Evolutionary conservation across 2,329 filamentous ascomycete genomes (phyloP).

Genomic region (Fusarium sp.): DNA sequence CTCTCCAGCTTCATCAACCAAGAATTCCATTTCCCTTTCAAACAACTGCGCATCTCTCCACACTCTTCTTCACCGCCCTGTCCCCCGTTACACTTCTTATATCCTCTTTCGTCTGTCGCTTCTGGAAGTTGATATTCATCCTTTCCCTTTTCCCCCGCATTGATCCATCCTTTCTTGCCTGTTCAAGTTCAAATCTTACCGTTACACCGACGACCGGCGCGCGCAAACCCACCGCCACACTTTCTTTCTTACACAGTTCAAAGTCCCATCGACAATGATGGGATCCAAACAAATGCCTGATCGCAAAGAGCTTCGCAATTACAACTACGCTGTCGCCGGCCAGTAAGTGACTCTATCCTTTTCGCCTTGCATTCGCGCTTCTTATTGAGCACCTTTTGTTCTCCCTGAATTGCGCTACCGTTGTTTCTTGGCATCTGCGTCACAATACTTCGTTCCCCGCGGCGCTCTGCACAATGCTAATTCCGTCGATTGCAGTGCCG

Average conservation of each 20-base stretch:
- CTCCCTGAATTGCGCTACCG: constrained; percentile 5
- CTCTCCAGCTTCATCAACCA: constrained; percentile 14
- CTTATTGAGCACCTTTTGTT: background rate
- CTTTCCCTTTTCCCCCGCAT: constrained; percentile 7
- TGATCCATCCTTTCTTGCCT: background rate
- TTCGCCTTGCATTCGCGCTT: constrained; percentile 26
- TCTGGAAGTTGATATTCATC: constrained; percentile 18
- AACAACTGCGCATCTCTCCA: constrained; percentile 27
- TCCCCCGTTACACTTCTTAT: constrained; percentile 7
- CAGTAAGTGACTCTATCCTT: constrained; percentile 69
- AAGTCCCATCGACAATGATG: constrained; percentile 39
- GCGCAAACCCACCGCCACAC: constrained; percentile 31
- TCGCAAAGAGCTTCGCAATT: constrained; percentile 72
- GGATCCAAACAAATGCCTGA: constrained; percentile 60
- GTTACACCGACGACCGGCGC: constrained; percentile 26
- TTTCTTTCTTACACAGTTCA: constrained; percentile 3
- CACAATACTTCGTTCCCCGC: constrained; percentile 17
- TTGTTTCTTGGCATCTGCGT: constrained; percentile 27
- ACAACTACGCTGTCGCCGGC: constrained; percentile 82
- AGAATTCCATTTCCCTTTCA: constrained; percentile 23
- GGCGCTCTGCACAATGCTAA: constrained; percentile 28
- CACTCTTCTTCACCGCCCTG: constrained; percentile 27
- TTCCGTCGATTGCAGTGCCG: constrained; percentile 70
- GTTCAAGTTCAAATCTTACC: background rate
- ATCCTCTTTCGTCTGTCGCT: constrained; percentile 29